Conservation (phyloP, 1,284 basidiomycete genomes). For the Porodaedalea pini region DNA sequence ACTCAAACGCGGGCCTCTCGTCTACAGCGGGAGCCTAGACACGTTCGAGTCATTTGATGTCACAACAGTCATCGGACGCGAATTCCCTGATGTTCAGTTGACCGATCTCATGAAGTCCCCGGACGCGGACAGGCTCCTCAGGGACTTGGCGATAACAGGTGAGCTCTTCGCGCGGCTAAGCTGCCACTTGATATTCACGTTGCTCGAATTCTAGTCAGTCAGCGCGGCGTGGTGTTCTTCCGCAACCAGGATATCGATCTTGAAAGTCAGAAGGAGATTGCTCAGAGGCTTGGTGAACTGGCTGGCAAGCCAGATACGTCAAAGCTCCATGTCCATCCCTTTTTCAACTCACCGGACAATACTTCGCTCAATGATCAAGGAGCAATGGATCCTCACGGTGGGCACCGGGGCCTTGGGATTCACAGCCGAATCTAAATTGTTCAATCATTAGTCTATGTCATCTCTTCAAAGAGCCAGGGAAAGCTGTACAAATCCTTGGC, state of each 20-base stretch:
- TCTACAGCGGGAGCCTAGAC: constrained; percentile 18
- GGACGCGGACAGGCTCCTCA: constrained; percentile 17
- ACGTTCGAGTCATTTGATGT: constrained; percentile 18
- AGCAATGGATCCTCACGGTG: constrained; percentile 24
- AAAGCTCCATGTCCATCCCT: constrained; percentile 43
- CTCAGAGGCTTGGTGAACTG: constrained; percentile 35
- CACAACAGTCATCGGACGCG: constrained; percentile 20
- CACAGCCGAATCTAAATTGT: neutral
- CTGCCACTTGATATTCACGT: neutral
- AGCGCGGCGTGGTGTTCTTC: constrained; percentile 49
- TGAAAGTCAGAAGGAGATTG: constrained; percentile 37
- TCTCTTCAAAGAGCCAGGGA: constrained; percentile 16
- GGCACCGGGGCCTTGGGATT: neutral
- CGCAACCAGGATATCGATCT: constrained; percentile 35
- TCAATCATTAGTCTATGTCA: constrained; percentile 15
- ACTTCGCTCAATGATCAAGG: constrained; percentile 26
- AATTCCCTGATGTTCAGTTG: constrained; percentile 19
- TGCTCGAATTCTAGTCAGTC: constrained; percentile 31
- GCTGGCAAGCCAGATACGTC: constrained; percentile 37
- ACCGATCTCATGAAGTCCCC: constrained; percentile 13
- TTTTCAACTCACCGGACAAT: constrained; percentile 32
- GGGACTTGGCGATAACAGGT: constrained; percentile 18
- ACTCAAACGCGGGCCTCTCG: constrained; percentile 10
- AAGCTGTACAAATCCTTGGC: constrained; percentile 19
- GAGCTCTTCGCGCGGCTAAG: neutral